These are phyloP conservation scores for Dothideomycetes sp. DNA, from an alignment of 2,329 filamentous ascomycete genomes.

Conservation along the genomic window DNA sequence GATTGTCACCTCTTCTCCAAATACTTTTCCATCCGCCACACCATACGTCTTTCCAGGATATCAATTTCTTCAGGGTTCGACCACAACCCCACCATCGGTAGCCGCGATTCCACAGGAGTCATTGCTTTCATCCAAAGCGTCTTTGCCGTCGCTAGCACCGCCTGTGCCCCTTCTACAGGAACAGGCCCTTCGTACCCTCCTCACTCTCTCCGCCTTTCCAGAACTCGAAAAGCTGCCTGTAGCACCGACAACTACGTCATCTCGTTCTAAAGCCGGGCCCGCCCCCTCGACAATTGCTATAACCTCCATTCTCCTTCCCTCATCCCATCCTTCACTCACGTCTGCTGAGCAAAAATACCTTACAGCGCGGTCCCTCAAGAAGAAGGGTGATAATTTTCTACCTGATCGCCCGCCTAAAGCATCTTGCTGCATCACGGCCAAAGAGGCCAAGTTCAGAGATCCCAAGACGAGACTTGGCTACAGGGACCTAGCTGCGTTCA, in stretches of 20 bases:
- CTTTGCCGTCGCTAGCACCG: conserved; percentile 12
- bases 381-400: conserved; percentile 23
- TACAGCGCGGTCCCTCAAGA: conserved; percentile 36
- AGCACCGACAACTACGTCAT: conserved; percentile 9
- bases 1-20: too few relatives aligned
- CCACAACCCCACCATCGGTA: too few relatives aligned
- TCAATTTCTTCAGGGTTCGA: too few relatives aligned
- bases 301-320: conserved; percentile 43
- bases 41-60: too few relatives aligned
- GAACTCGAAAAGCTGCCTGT: conserved; percentile 15
- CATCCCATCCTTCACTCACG: conserved; percentile 38
- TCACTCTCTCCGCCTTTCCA: conserved; percentile 23
- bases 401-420: conserved; percentile 21
- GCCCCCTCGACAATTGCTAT: conserved; percentile 29
- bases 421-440: conserved; percentile 72
- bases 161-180: conserved; percentile 18
- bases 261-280: conserved; percentile 10
- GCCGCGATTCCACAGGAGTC: too few relatives aligned
- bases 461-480: conserved; percentile 76
- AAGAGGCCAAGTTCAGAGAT: conserved; percentile 73
- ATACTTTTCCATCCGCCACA: too few relatives aligned
- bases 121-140: too few relatives aligned
- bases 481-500: conserved; percentile 67
- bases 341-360: conserved; percentile 38
- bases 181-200: conserved; percentile 21